These are phyloP conservation scores for Lupinus albus DNA, from an alignment of 306 rosid genomes.

Conservation along the genomic window DNA sequence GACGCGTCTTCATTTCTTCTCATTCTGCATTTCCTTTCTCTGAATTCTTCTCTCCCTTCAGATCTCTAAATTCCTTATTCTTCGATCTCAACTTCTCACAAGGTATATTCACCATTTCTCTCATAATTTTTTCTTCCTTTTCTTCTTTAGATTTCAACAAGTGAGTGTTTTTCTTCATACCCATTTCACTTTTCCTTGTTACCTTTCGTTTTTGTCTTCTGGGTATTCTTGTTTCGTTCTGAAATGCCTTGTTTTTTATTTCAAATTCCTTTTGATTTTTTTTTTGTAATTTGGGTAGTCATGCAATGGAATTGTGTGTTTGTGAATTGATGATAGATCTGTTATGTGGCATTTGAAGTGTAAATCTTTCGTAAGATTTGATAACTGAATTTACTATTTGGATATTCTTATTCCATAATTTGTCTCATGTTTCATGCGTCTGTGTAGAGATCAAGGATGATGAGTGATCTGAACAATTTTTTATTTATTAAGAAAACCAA, in stretches of 20 bases:
- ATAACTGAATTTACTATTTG: neutral
- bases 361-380: slow-evolving; percentile 50
- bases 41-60: slow-evolving; percentile 32
- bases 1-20: slow-evolving; percentile 36
- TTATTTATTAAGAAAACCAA: neutral
- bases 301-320: slow-evolving; percentile 22
- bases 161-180: slow-evolving; percentile 5
- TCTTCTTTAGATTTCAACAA: neutral
- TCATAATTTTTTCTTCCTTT: neutral
- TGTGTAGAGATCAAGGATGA: neutral
- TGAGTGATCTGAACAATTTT: slow-evolving; percentile 13
- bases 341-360: slow-evolving; percentile 31
- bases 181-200: neutral
- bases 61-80: slow-evolving; percentile 30
- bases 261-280: too few relatives aligned
- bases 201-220: slow-evolving; percentile 19
- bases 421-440: slow-evolving; percentile 17
- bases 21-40: slow-evolving; percentile 22
- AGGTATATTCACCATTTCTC: slow-evolving; percentile 39
- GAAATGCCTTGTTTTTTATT: neutral
- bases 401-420: slow-evolving; percentile 26
- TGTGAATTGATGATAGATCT: slow-evolving; percentile 43
- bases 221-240: neutral
- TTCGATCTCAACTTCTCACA: slow-evolving; percentile 28
- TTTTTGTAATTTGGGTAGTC: neutral